Base-by-base conservation (phyloP, 495 filamentous ascomycete species). In the Aspergillus nanangensis region DNA sequence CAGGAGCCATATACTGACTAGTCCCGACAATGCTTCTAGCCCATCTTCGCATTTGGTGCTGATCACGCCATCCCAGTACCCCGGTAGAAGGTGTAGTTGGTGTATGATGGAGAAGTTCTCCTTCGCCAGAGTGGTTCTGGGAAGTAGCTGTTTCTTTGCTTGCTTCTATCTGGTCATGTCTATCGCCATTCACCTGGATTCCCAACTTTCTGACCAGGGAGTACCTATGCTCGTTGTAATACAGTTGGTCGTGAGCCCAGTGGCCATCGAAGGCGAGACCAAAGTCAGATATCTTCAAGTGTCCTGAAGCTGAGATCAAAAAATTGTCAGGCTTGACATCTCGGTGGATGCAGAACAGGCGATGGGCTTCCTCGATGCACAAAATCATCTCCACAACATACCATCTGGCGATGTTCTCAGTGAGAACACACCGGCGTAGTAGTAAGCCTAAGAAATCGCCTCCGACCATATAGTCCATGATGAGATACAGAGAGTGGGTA, bases 271-370 rank as follows among this genome's bases (percentile, higher is more conserved):
- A 96, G 11, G 91, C 88, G 20, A 97, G 75, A 0, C 92, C 92
- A 61, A 97, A 97, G 57, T 97, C 92, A 7, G 88, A 90, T 47
- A 97, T 95, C 59, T 94, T 95, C 50, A 97, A 66, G 60, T 97
- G 92, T 0, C 92, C 90, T 31, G 85, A 86, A 0, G 87, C 77
- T 7, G 84, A 87, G 52, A 96, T 90, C 29, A 96, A 77, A 52
- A 97, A 96, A 55, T 97, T 97, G 71, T 97, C 92, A 0, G 92
- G 92, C 63, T 97, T 97, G 58, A 97, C 79, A 67, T 96, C 92
- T 8, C 92, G 85, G 60, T 97, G 92, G 38, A 97, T 95, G 78
- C 87, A 96, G 22, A 76, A 74, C 27, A 96, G 78, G 37, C 78
- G 74, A 71, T 97, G 92, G 5, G 87, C 85, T 61, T 95, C 92